A percentile compares a stretch with the other conserved stretches of the same genome.
Conservation (phyloP, 257 asterid genomes). For the Plantago elongata region DNA sequence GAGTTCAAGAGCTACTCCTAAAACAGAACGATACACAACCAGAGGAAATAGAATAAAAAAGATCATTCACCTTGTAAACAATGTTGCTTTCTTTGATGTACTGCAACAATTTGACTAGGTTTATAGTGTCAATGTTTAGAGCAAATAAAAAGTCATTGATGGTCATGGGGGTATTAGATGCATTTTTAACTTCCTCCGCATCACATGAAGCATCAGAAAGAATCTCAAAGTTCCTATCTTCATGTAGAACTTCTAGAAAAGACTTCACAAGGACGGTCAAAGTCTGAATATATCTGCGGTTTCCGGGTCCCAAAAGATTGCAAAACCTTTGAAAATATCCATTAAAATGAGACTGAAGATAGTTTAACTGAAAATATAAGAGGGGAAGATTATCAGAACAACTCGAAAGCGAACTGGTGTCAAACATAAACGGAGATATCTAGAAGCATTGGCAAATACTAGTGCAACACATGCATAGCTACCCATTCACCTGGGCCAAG, state of each 20-base stretch:
- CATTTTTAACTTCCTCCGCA: slow-evolving; percentile 34
- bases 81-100: slow-evolving; percentile 82
- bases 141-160: slow-evolving; percentile 83
- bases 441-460: slow-evolving; percentile 5
- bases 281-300: slow-evolving; percentile 90
- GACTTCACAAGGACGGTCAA: slow-evolving; percentile 68
- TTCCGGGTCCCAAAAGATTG: slow-evolving; percentile 83
- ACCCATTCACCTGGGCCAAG: slow-evolving; percentile 56
- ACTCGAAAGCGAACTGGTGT: slow-evolving; percentile 8
- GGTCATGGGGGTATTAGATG: slow-evolving; percentile 47
- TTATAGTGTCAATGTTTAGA: slow-evolving; percentile 88
- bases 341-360: slow-evolving; percentile 60
- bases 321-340: slow-evolving; percentile 61
- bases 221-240: slow-evolving; percentile 31
- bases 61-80: slow-evolving; percentile 61
- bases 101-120: slow-evolving; percentile 61
- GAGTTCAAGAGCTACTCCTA: slow-evolving; percentile 4
- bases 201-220: slow-evolving; percentile 26
- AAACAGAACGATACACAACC: slow-evolving; percentile 2
- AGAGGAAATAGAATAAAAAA: slow-evolving; percentile 14
- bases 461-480: slow-evolving; percentile 8
- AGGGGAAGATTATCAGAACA: slow-evolving; percentile 18
- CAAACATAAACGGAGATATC: slow-evolving; percentile 1
- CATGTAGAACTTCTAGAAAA: slow-evolving; percentile 40
- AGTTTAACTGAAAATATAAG: slow-evolving; percentile 57